Evolutionary conservation across 1,139 yeast species (phyloP), one percentile per base, ranked within the genome.

Genomic region (Geotrichum klebahnii): DNA sequence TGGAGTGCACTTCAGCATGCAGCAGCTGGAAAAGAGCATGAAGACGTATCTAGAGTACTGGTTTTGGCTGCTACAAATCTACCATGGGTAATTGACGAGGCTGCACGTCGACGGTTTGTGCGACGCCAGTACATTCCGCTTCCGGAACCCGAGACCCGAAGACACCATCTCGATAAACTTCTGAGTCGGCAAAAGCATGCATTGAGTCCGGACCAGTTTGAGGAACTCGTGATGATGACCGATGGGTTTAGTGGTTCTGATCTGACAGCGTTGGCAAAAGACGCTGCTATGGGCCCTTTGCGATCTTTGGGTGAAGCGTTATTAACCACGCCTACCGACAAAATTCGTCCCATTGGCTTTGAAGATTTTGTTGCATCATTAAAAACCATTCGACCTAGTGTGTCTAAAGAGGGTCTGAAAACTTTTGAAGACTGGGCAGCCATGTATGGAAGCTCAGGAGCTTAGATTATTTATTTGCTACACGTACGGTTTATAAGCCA

Each of bases 1-100:
- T 92, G 98, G 98, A 84, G 95, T 46, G 95, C 90, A 56, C 72
- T 92, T 39, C 88, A 95, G 29, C 84, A 85, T 55, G 97, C 97
- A 0, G 96, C 97, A 0, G 95, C 95, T 0, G 94, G 95, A 1
- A 74, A 65, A 41, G 68, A 68, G 53, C 61, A 59, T 50, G 83
- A 78, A 41, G 84, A 80, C 57, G 77, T 79, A 31, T 81, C 81
- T 55, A 72, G 97, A 50, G 98, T 92, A 2, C 74, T 92, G 31
- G 95, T 92, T 3, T 72, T 92, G 37, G 98, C 97, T 0, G 98
- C 98, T 1, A 92, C 99, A 0, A 92, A 92, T 65, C 69, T 92
- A 57, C 99, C 99, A 0, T 92, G 99, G 99, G 85, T 89, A 2
- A 90, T 92, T 55, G 99, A 92, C 68, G 98, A 94, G 65, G 98